Evolutionary conservation across 148 eudicot genomes (phyloP).

Genomic region (Hydrangea macrophylla): DNA sequence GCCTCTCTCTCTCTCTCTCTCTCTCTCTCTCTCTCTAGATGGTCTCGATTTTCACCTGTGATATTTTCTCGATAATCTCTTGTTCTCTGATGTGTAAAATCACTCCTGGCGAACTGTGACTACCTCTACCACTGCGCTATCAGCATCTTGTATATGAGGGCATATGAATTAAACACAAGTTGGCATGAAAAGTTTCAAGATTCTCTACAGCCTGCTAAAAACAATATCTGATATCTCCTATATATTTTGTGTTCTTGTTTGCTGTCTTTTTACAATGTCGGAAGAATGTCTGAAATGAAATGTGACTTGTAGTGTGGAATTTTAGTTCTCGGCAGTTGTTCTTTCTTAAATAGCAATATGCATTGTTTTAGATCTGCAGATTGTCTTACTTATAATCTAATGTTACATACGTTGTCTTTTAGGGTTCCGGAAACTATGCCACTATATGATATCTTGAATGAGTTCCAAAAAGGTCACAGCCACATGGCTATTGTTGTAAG

Average conservation of each 20-base stretch:
- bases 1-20: too few species aligned
- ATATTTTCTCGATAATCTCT: too few species aligned
- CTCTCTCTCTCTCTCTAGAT: too few species aligned
- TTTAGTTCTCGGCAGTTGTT: not conserved
- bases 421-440: conserved; percentile 88
- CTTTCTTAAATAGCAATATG: not conserved
- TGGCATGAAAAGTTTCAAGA: not conserved
- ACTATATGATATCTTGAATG: conserved; percentile 87
- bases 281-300: not conserved
- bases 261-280: not conserved
- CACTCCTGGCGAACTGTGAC: too few species aligned
- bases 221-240: not conserved
- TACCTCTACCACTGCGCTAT: too few species aligned
- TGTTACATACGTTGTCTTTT: not conserved
- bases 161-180: not conserved
- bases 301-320: not conserved
- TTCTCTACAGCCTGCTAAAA: not conserved
- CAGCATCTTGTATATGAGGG: too few species aligned
- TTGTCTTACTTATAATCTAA: not conserved
- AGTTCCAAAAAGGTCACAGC: conserved; percentile 96
- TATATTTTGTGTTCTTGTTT: not conserved
- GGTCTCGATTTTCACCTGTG: too few species aligned
- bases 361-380: not conserved
- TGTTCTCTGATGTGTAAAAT: too few species aligned
- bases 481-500: conserved; percentile 94